Evolutionary conservation across 176 grass and related monocot species (phyloP), one percentile per base, ranked within the genome.

Genomic region (Triticum monococcum): DNA sequence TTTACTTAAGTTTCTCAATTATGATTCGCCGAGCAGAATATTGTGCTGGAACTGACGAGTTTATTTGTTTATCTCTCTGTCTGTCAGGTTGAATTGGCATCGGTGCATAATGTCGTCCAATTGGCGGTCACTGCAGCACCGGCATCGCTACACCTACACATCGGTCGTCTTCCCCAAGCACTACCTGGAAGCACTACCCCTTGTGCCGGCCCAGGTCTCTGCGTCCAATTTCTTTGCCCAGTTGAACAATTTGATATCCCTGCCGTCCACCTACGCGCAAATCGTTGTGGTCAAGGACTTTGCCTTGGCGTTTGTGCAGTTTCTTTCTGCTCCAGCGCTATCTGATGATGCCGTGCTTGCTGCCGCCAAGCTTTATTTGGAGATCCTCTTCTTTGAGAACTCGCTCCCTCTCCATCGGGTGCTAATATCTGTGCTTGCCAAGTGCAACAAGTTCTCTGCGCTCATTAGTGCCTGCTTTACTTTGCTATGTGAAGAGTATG

Each of bases 301-400:
- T 17, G 76, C 97, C 28, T 84, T 89, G 1, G 87, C 97, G 26
- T 98, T 96, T 18, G 68, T 81, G 75, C 94, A 79, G 84, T 83
- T 94, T 50, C 84, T 98, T 50, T 86, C 93, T 28, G 46, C 71
- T 43, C 81, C 84, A 16, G 88, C 60, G 41, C 54, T 77, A 35
- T 56, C 91, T 48, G 85, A 89, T 38, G 88, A 88, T 8, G 80
- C 32, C 3, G 40, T 91, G 68, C 78, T 86, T 41, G 83, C 66
- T 7, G 86, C 91, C 30, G 61, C 87, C 4, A 86, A 86, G 67
- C 84, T 96, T 81, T 98, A 98, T 72, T 71, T 98, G 56, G 96
- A 96, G 91, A 98, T 94, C 66, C 86, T 96, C 57, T 98, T 98
- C 68, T 86, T 94, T 18, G 93, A 98, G 84, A 98, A 98, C 38